A percentile compares a stretch with the other conserved stretches of the same genome.
These are phyloP conservation scores for Penicillium odoratum DNA, from an alignment of 495 filamentous ascomycete genomes.

Conservation along the genomic window DNA sequence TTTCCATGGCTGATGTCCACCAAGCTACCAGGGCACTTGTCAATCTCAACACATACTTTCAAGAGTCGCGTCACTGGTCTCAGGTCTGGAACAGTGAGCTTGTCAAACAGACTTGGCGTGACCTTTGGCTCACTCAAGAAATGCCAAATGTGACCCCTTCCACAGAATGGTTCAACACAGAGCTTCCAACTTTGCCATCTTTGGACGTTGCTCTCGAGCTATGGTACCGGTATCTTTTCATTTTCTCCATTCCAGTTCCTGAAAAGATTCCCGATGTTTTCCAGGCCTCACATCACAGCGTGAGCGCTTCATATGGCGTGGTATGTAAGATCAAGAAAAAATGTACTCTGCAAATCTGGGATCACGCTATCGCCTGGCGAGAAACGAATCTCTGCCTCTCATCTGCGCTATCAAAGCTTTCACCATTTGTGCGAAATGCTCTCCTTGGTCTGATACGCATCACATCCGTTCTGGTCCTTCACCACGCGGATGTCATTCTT, in stretches of 20 bases:
- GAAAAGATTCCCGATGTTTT: slow-evolving; percentile 64
- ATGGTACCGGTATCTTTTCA: slow-evolving; percentile 67
- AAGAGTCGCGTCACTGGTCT: slow-evolving; percentile 61
- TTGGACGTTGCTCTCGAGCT: slow-evolving; percentile 59
- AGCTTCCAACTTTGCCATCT: slow-evolving; percentile 57
- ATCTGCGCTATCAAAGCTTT: slow-evolving; percentile 58
- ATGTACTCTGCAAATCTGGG: slow-evolving; percentile 65
- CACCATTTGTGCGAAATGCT: slow-evolving; percentile 57
- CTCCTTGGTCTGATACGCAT: slow-evolving; percentile 59
- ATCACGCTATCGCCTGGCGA: slow-evolving; percentile 66
- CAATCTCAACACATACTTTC: slow-evolving; percentile 63
- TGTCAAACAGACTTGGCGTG: slow-evolving; percentile 61
- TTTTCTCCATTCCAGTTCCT: slow-evolving; percentile 66
- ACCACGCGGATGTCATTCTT: slow-evolving; percentile 64
- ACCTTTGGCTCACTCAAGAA: slow-evolving; percentile 60
- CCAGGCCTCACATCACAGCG: slow-evolving; percentile 66
- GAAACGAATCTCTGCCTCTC: slow-evolving; percentile 62
- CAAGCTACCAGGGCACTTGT: slow-evolving; percentile 58
- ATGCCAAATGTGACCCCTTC: slow-evolving; percentile 54
- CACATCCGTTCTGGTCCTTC: slow-evolving; percentile 58
- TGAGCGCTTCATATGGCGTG: slow-evolving; percentile 63
- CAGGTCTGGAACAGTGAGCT: slow-evolving; percentile 62
- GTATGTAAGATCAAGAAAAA: slow-evolving; percentile 65
- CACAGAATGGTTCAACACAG: slow-evolving; percentile 55
- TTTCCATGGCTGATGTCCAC: slow-evolving; percentile 52